Base-by-base conservation (phyloP, 176 grass and related monocot genomes). In the sorghum (Sorghum bicolor) region DNA sequence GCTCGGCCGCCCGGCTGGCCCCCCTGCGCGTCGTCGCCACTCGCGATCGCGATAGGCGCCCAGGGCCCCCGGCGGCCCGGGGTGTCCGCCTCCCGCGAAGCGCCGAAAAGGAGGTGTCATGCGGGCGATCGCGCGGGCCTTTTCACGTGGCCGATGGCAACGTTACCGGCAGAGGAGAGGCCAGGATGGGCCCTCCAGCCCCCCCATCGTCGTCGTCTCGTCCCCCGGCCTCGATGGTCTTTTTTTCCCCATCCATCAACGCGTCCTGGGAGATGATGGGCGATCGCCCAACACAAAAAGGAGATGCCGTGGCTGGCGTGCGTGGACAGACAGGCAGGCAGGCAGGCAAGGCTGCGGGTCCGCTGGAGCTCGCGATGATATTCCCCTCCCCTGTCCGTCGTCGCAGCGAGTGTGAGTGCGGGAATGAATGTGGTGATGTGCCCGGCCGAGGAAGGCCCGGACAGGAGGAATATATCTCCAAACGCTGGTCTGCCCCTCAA, bases 401-500 rank as follows among this genome's bases (percentile, higher is more conserved):
- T 53, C 15, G 58, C 15, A 10, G 8, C 76, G 38, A 25, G 34
- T 5, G 38, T 10, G 13, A 16, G 24, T 5, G 20, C 5, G 20
- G 20, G 19, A 1, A 28, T 11, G 70, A 50, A 76, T 81, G 32
- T 65, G 78, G 1, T 82, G 78, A 58, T 78, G 83, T 82, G 76
- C 28, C 53, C 70, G 83, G 65, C 83, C 78, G 68, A 17, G 17
- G 50, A 86, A 78, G 72, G 32, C 57, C 78, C 53, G 44, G 88
- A 72, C 88, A 82, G 72, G 41, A 86, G 78, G 88, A 89, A 89
- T 82, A 86, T 86, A 53, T 72, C 28, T 14, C 7, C 5, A 17
- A 31, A 36, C 13, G 13, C 34, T 2, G 70, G 57, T 75, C 72
- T 65, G 55, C 41, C 72, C 34, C 13, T 45, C 65, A 5, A 22